Evolutionary conservation across 2,329 filamentous ascomycete species (phyloP).

Genomic region (Cryphonectria carpinicola): DNA sequence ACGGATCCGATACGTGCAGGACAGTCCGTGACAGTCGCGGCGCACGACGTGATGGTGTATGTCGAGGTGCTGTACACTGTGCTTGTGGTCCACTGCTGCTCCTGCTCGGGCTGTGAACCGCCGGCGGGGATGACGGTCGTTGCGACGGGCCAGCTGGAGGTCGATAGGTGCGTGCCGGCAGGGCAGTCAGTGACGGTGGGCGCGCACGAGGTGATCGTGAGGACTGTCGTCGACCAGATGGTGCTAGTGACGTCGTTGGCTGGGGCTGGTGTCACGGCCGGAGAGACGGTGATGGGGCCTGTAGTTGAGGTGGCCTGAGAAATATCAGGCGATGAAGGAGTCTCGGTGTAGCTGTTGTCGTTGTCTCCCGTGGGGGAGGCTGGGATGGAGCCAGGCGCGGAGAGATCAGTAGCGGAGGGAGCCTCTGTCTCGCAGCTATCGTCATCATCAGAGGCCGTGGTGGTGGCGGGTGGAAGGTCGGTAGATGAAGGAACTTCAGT

Average conservation of each 20-base stretch:
- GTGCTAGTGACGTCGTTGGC: slow-evolving; percentile 21
- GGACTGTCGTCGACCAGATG: slow-evolving; percentile 20
- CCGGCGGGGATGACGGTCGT: slow-evolving; percentile 40
- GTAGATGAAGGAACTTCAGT: too few relatives aligned
- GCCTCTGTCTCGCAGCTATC: background rate
- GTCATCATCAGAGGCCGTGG: background rate
- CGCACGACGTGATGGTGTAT: slow-evolving; percentile 61
- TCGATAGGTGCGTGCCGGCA: slow-evolving; percentile 37
- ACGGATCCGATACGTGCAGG: slow-evolving; percentile 41
- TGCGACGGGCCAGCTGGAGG: slow-evolving; percentile 39
- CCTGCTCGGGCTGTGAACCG: slow-evolving; percentile 4
- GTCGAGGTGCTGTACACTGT: slow-evolving; percentile 48
- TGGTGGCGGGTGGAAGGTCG: too few relatives aligned
- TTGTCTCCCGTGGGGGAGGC: background rate
- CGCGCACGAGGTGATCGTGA: slow-evolving; percentile 23
- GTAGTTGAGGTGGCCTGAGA: background rate
- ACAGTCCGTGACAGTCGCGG: slow-evolving; percentile 46
- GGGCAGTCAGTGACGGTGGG: slow-evolving; percentile 28
- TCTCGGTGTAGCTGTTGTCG: background rate
- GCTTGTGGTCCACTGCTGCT: slow-evolving; percentile 37
- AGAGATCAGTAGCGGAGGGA: background rate
- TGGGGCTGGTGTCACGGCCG: slow-evolving; percentile 22
- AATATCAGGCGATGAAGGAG: background rate
- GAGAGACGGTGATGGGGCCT: slow-evolving; percentile 28
- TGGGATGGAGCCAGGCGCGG: background rate